Evolutionary conservation across 441 rosid species (phyloP), one percentile per base, ranked within the genome.

Genomic region (Populus trichocarpa): DNA sequence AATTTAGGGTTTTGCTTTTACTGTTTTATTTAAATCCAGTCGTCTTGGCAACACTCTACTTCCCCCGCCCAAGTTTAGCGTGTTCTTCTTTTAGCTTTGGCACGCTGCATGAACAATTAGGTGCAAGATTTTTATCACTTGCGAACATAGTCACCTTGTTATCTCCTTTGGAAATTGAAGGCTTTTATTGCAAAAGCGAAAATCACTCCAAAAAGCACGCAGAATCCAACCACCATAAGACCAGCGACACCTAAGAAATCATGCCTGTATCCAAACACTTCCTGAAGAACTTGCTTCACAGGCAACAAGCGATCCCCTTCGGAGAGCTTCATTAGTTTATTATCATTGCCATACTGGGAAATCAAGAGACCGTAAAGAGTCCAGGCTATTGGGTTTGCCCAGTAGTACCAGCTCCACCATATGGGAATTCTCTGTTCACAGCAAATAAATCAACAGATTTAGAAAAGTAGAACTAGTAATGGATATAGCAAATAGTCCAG

Each of bases 361-460:
- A 89, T 87, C 78, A 92, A 66, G 35, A 96, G 92, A 69, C 99
- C 99, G 70, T 96, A 94, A 16, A 94, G 81, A 72, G 92, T 89
- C 98, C 99, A 96, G 1, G 99, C 98, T 10, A 96, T 81, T 0
- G 98, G 99, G 82, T 94, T 93, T 78, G 98, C 99, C 99, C 98
- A 94, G 81, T 94, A 96, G 75, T 96, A 96, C 99, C 99, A 96
- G 82, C 99, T 93, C 99, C 98, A 94, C 97, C 97, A 96, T 61
- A 90, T 71, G 0, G 99, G 99, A 46, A 96, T 94, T 87, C 98
- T 93, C 99, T 96, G 98, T 71, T 35, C 5, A 6, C 8, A 53
- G 2, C 61, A 18, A 53, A 23, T 35, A 16, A 69, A 40, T 28
- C 53, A n/a, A 11, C 30, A 30, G 6, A 18, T 46, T 35, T 4